Evolutionary conservation across 1,139 yeast species (phyloP).

Genomic region (Sugiyamaella xylanicola): DNA sequence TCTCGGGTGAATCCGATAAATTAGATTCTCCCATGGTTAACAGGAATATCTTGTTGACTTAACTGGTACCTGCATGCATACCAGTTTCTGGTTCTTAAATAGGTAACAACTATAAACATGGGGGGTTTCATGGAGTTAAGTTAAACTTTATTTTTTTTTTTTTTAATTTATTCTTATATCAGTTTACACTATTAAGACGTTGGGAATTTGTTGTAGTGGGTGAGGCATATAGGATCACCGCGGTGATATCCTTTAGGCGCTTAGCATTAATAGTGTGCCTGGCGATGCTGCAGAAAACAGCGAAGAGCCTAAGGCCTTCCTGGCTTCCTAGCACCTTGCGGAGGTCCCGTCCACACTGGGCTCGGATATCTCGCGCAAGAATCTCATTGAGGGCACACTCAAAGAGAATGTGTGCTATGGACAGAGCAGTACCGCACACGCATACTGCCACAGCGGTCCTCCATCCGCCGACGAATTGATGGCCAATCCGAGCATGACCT

Average conservation of each 20-base stretch:
- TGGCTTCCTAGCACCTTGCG: neutral
- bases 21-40: no score
- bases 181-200: neutral
- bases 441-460: neutral
- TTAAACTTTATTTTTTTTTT: no score
- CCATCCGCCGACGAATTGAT: neutral
- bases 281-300: neutral
- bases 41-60: no score
- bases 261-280: neutral
- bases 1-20: no score
- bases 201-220: neutral
- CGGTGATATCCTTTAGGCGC: no score
- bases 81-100: no score
- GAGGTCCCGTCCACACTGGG: neutral
- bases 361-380: neutral
- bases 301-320: neutral
- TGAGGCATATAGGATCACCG: neutral
- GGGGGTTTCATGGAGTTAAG: no score
- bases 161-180: neutral
- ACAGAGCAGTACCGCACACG: neutral
- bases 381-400: neutral
- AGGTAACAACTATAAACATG: no score
- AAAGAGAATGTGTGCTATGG: neutral
- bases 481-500: neutral
- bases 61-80: no score